A percentile compares a stretch with the other conserved stretches of the same genome.
Conservation (phyloP, 345 rosid species). For the Salix purpurea region DNA sequence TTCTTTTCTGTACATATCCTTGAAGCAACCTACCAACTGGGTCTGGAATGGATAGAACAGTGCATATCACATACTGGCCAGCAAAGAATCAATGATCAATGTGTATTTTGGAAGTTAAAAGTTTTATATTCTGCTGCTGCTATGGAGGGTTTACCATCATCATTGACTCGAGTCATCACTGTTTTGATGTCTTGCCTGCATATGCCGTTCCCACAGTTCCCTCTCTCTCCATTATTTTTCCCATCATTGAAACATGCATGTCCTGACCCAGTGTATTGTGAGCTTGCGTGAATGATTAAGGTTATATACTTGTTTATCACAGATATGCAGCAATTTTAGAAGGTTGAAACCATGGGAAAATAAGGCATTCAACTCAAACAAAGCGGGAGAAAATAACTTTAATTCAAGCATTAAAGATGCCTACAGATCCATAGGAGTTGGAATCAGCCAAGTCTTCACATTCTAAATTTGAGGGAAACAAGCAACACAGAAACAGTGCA, state of each 20-base stretch:
- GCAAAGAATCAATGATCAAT: constrained; percentile 12
- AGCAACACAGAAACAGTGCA: background rate
- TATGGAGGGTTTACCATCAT: constrained; percentile 13
- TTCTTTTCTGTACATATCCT: constrained; percentile 8
- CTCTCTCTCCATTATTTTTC: too few relatives aligned
- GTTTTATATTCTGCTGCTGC: background rate
- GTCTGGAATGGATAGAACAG: constrained; percentile 2
- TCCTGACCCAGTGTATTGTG: background rate
- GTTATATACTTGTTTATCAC: background rate
- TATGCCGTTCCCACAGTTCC: too few relatives aligned
- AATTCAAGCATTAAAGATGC: constrained; percentile 17
- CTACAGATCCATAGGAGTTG: constrained; percentile 1
- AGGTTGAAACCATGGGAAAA: background rate
- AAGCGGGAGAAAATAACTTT: background rate
- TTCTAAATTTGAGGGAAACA: constrained; percentile 3
- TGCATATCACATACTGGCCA: constrained; percentile 14
- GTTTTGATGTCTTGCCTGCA: too few relatives aligned
- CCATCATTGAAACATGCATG: background rate
- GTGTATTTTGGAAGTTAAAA: constrained; percentile 20
- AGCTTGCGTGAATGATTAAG: background rate
- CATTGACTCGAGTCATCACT: background rate
- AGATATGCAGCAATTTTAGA: background rate
- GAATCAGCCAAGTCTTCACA: constrained; percentile 11
- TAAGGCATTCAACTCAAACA: background rate
- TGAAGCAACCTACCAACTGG: constrained; percentile 14